phyloP scores from a whole-genome alignment of 1,284 basidiomycete species.

The Rhizopogon hawkerae region DNA sequence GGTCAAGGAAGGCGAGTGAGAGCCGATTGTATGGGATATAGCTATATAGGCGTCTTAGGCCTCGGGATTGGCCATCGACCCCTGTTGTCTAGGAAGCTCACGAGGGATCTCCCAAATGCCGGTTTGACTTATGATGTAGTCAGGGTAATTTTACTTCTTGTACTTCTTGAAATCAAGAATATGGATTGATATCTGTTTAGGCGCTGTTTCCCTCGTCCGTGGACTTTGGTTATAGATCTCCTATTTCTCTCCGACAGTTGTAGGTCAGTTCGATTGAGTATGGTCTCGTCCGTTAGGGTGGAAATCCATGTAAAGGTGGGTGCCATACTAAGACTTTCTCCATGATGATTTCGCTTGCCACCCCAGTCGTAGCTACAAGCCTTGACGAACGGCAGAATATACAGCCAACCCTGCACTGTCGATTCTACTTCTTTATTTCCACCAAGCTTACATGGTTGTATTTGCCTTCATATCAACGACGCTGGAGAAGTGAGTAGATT shows the following conservation, averaged over 20 bases:
- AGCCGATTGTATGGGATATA: not conserved
- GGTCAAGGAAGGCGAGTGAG: conserved; percentile 61
- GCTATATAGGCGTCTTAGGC: conserved; percentile 4
- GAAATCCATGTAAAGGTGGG: conserved; percentile 9
- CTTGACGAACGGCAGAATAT: conserved; percentile 28
- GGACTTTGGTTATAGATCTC: conserved; percentile 70
- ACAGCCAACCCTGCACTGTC: conserved; percentile 28
- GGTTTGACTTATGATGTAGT: conserved; percentile 74
- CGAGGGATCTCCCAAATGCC: conserved; percentile 56
- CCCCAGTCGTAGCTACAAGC: conserved; percentile 29
- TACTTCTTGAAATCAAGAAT: not conserved
- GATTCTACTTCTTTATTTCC: conserved; percentile 10
- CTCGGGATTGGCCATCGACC: conserved; percentile 13
- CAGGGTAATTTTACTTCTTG: conserved; percentile 42
- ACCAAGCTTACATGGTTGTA: not conserved
- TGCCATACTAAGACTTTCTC: not conserved
- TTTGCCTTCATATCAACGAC: not conserved
- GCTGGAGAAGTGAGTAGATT: not conserved
- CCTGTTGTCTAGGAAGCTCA: conserved; percentile 38
- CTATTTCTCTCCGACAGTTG: conserved; percentile 58
- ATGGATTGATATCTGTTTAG: conserved; percentile 29
- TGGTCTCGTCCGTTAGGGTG: conserved; percentile 18
- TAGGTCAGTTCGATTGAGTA: conserved; percentile 44
- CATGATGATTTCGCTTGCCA: conserved; percentile 30
- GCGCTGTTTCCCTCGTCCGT: conserved; percentile 61